Evolutionary conservation across 306 rosid species (phyloP), one percentile per base, ranked within the genome.

Genomic region (Gynostemma pentaphyllum): DNA sequence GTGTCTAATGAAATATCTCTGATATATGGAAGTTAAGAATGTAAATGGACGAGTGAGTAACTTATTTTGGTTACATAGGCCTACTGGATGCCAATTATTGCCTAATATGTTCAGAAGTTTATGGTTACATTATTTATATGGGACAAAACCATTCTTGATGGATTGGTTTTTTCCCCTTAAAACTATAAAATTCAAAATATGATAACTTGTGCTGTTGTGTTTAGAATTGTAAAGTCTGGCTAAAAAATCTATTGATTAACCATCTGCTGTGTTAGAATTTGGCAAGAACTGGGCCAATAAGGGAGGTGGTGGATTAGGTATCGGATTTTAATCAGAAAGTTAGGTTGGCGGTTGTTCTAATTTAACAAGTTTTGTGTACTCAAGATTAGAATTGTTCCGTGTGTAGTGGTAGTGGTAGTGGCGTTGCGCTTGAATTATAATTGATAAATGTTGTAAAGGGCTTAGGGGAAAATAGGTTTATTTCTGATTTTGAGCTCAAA

Each of bases 401-500:
- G 14, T n/a, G n/a, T n/a, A n/a, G n/a, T n/a, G n/a, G n/a, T n/a
- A 53, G 61, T 53, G 61, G 39, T 29, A 15, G 9, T 27, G 41
- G 3, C 21, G 0, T 13, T 27, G 0, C 10, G 1, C 27, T 27
- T 52, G 15, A 24, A 50, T 27, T 29, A 12, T n/a, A 14, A 29
- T 53, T 29, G 40, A 7, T 53, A 14, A 1, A 14, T 7, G 3
- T 32, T 1, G 23, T 29, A 15, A 16, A 54, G 42, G 42, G 41
- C 14, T 54, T 54, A 12, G 62, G 62, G 62, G 40, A 34, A 13
- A 27, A 51, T 29, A 9, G 36, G 7, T n/a, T 57, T 36, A 1
- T 16, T 21, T 59, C 29, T 59, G 64, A 56, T 56, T 32, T 28
- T 18, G 44, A 56, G 44, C 63, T 56, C 27, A 56, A 18, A 55